Evolutionary conservation across 2,329 filamentous ascomycete genomes (phyloP).

Genomic region (Claviceps citrina): DNA sequence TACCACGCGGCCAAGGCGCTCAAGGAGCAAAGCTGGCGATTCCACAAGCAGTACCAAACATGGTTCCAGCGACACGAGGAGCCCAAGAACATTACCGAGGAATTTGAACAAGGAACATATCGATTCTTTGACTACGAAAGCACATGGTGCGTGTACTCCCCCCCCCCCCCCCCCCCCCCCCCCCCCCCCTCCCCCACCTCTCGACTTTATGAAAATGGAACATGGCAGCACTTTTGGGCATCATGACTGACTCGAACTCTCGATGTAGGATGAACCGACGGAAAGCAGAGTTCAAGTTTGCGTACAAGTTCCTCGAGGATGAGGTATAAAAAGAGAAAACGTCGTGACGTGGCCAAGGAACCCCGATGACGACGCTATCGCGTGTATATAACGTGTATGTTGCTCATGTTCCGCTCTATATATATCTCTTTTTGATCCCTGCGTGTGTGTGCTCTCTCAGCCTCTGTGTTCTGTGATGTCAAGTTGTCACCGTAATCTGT

Average conservation of each 20-base stretch:
- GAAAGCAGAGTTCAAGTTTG: constrained; percentile 96
- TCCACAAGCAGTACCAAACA: constrained; percentile 98
- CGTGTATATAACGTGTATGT: too few species aligned
- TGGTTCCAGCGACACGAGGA: constrained; percentile 99
- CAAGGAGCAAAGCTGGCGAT: constrained; percentile 96
- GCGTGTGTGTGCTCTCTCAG: too few species aligned
- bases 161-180: neutral
- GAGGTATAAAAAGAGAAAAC: constrained; percentile 50
- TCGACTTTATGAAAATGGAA: too few species aligned
- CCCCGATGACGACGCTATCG: too few species aligned
- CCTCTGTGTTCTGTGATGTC: too few species aligned
- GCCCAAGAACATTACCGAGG: constrained; percentile 95
- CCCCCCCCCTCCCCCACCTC: too few species aligned
- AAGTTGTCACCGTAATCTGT: too few species aligned
- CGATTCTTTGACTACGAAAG: constrained; percentile 99
- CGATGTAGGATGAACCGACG: constrained; percentile 93
- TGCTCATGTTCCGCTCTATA: too few species aligned
- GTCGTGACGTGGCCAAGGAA: neutral
- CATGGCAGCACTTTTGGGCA: too few species aligned
- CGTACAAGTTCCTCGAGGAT: constrained; percentile 94
- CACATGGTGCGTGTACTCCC: constrained; percentile 62
- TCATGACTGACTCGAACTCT: too few species aligned
- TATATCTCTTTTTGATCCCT: too few species aligned
- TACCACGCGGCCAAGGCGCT: constrained; percentile 91
- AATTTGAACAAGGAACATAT: constrained; percentile 97